These are phyloP conservation scores for Suillus spraguei DNA, from an alignment of 768 basidiomycete species.

Conservation along the genomic window DNA sequence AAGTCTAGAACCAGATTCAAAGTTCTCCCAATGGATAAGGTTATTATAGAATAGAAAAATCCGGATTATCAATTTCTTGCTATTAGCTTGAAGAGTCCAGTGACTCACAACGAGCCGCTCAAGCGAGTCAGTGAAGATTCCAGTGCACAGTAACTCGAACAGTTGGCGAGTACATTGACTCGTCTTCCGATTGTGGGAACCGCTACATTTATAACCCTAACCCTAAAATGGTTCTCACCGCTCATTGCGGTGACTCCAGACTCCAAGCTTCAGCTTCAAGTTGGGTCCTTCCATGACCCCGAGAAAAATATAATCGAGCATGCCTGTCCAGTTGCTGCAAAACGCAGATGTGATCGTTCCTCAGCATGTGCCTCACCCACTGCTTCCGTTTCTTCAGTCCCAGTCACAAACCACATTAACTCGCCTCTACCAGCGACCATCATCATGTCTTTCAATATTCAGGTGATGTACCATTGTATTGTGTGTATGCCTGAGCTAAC, in stretches of 20 bases:
- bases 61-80: neutral
- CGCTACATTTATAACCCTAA: neutral
- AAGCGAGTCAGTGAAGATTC: neutral
- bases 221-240: neutral
- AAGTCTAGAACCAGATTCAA: neutral
- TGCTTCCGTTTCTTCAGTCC: conserved; percentile 78
- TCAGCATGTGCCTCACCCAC: conserved; percentile 52
- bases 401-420: conserved; percentile 79
- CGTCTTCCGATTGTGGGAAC: neutral
- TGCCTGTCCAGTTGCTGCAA: conserved; percentile 9
- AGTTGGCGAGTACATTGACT: neutral
- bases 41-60: neutral
- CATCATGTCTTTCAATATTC: conserved; percentile 89
- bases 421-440: conserved; percentile 82
- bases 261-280: neutral
- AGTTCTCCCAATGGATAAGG: neutral
- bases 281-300: conserved; percentile 2
- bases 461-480: conserved; percentile 46
- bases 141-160: too few relatives aligned
- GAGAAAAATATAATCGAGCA: conserved; percentile 4
- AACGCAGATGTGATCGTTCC: conserved; percentile 14
- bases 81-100: neutral
- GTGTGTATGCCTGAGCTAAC: conserved; percentile 12
- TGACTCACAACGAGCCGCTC: neutral
- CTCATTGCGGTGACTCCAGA: neutral